phyloP scores from a whole-genome alignment of 306 rosid species.

The Lithocarpus polystachyus region DNA sequence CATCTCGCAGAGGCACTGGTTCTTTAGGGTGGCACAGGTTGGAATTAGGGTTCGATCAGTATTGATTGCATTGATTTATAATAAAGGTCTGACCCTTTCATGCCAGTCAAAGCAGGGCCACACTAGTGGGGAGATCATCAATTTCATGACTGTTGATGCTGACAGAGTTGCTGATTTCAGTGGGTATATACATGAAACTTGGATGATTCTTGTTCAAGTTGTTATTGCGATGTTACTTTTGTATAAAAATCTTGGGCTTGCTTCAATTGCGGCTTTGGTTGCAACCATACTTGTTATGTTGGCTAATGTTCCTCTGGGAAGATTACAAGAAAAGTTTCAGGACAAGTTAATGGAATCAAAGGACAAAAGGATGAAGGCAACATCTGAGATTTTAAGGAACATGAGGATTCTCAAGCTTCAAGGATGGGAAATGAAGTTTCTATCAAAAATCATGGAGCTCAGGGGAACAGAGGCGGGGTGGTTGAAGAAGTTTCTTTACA shows the following conservation, averaged over 20 bases:
- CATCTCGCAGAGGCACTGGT: constrained; percentile 35
- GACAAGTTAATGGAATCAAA: constrained; percentile 52
- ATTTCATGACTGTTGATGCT: constrained; percentile 54
- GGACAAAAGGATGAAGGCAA: constrained; percentile 53
- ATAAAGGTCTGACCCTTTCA: constrained; percentile 37
- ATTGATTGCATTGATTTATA: constrained; percentile 34
- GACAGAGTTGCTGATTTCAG: constrained; percentile 42
- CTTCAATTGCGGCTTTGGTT: constrained; percentile 42
- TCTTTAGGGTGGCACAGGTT: constrained; percentile 38
- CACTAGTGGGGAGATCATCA: constrained; percentile 52
- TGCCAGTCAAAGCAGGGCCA: constrained; percentile 41
- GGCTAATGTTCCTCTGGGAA: constrained; percentile 49
- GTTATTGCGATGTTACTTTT: constrained; percentile 37
- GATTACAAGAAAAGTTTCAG: constrained; percentile 40
- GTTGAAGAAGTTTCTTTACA: constrained; percentile 41
- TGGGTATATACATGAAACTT: constrained; percentile 41
- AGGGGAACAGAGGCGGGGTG: constrained; percentile 43
- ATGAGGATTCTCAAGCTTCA: constrained; percentile 65
- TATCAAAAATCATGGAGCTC: constrained; percentile 33
- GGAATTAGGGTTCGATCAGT: constrained; percentile 38
- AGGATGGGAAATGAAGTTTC: constrained; percentile 71
- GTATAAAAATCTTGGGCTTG: constrained; percentile 49
- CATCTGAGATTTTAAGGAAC: constrained; percentile 57
- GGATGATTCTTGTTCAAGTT: constrained; percentile 42
- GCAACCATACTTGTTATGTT: constrained; percentile 46